Evolutionary conservation across 1,284 basidiomycete genomes (phyloP).

Genomic region (Wolfiporia cocos): DNA sequence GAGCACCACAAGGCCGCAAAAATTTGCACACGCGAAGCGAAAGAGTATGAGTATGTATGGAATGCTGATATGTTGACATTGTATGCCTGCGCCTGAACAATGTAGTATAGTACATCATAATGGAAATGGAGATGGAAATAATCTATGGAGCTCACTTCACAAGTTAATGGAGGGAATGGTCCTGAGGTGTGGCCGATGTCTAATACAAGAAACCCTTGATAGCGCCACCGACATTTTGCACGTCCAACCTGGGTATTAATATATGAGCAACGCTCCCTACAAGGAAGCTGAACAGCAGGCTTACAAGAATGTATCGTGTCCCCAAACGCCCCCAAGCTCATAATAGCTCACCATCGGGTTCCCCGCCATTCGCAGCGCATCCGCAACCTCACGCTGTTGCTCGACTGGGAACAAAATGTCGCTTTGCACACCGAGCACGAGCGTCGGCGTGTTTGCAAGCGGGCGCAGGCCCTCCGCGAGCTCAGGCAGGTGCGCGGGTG

Average conservation of each 20-base stretch:
- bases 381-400: constrained; percentile 93
- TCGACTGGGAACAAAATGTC: constrained; percentile 98
- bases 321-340: constrained; percentile 97
- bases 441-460: constrained; percentile 72
- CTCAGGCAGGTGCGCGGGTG: constrained; percentile 72
- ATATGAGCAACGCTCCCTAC: constrained; percentile 1
- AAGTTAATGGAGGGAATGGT: too few relatives aligned
- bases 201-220: constrained; percentile 69
- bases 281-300: constrained; percentile 1
- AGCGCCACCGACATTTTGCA: constrained; percentile 74
- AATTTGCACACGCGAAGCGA: too few relatives aligned
- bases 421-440: constrained; percentile 93
- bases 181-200: too few relatives aligned
- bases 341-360: constrained; percentile 91
- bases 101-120: too few relatives aligned
- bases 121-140: too few relatives aligned
- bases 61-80: too few relatives aligned
- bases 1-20: too few relatives aligned
- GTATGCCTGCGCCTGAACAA: too few relatives aligned
- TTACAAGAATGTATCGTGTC: constrained; percentile 92
- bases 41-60: too few relatives aligned
- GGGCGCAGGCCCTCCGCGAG: constrained; percentile 82
- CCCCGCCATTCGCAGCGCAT: constrained; percentile 87
- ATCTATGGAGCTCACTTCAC: too few relatives aligned
- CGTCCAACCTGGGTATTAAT: constrained; percentile 46